These are phyloP conservation scores for Dendrocalamus latiflorus DNA, from an alignment of 202 grass and related monocot genomes.

Conservation along the genomic window DNA sequence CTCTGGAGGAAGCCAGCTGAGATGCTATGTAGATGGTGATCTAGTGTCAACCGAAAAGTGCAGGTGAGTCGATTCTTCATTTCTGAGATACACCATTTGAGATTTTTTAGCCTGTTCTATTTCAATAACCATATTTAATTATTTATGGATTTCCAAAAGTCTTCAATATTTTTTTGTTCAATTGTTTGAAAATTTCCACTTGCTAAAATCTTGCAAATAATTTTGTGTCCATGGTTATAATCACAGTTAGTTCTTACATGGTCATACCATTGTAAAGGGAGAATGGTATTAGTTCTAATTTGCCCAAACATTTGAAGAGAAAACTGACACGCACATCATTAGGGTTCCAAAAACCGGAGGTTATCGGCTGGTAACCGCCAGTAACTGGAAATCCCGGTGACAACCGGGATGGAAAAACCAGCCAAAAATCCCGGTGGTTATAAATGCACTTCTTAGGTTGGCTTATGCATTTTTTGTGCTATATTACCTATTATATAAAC, in stretches of 20 bases:
- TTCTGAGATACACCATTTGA: constrained; percentile 5
- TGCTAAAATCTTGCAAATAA: neutral
- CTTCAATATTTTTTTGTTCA: constrained; percentile 21
- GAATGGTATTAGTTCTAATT: constrained; percentile 7
- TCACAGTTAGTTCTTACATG: constrained; percentile 7
- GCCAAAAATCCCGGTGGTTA: too few relatives aligned
- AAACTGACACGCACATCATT: too few relatives aligned
- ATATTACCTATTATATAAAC: too few relatives aligned
- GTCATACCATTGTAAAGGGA: neutral
- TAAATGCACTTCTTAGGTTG: too few relatives aligned
- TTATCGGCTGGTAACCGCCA: too few relatives aligned
- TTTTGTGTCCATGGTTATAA: constrained; percentile 8
- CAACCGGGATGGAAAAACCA: too few relatives aligned
- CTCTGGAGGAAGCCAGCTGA: constrained; percentile 87
- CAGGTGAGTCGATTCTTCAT: constrained; percentile 43
- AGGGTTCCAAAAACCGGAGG: too few relatives aligned
- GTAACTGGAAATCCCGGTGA: too few relatives aligned
- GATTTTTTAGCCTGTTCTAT: neutral
- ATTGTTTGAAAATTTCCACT: neutral
- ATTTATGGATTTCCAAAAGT: neutral
- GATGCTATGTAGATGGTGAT: constrained; percentile 84
- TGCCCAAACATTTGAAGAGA: neutral
- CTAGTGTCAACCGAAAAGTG: constrained; percentile 88
- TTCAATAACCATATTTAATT: neutral
- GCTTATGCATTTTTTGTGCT: too few relatives aligned